Base-by-base conservation (phyloP, 257 asterid genomes). In the Henckelia pumila region DNA sequence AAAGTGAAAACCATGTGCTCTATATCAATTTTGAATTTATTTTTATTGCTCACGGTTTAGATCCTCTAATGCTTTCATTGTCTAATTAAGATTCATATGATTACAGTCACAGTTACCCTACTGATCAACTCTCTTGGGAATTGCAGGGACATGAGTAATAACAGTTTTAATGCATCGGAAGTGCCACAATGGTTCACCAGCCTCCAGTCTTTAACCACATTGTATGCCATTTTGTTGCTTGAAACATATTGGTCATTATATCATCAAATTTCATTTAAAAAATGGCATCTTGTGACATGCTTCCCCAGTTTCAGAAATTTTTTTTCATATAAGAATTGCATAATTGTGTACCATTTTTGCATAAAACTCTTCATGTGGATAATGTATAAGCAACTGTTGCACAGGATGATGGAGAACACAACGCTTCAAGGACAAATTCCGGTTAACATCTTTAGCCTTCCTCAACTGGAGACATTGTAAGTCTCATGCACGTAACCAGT, bases 61-160 rank as follows among this genome's bases (percentile, higher is more conserved):
- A 40, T 9, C 37, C 32, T 10, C 55, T 17, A n/a, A 49, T 20
- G 59, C 17, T 53, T 33, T 29, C 52, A 9, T 44, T 11, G n/a
- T 63, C 20, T 64, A 32, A 63, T 56, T 64, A 2, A 40, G 25
- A 19, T 25, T 44, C n/a, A 68, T 20, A 32, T 67, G 40, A 62
- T 62, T 37, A 14, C 60, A 40, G 53, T 64, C 75, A 7, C 8
- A 35, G 20, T 5, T 63, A 64, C 16, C 29, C 21, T 52, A 22
- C 72, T 75, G 56, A 61, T 44, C 61, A 56, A 70, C 57, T 19
- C 52, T 44, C n/a, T 44, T 19, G n/a, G 72, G 63, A 69, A 68
- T 73, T 77, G 66, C 95, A 92, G 98, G 96, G 95, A 88, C 71
- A 75, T 87, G 90, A 89, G 98, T 84, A 92, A 89, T 61, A 92